Evolutionary conservation across 73 alveolate species (phyloP), one percentile per base, ranked within the genome.

Genomic region (Diophrys appendiculata): DNA sequence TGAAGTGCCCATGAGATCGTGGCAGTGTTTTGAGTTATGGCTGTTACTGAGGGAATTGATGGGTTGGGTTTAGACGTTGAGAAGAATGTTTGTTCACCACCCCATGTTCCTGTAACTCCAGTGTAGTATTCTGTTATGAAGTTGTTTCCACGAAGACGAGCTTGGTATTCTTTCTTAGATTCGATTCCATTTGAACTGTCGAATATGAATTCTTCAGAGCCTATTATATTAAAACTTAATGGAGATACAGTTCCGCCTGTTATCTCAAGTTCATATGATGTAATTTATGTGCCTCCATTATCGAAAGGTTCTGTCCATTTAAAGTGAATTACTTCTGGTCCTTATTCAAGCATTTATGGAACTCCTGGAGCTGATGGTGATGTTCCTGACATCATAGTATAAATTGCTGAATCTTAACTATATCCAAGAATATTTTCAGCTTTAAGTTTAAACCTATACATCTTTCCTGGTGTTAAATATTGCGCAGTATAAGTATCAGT

Each of bases 281-380:
- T 72, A 13, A 83, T 72, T 14, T 89, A 30, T 5, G 92, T 52
- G 28, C 97, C 97, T 26, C 97, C 97, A 78, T 82, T 87, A 64
- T 90, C 97, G 77, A 52, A 87, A 8, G 97, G 97, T 33, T 75
- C 93, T 33, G 79, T 84, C 97, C 97, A 90, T 24, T 67, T 65
- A 72, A 85, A 78, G 53, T 69, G 64, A 13, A 84, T 64, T 8
- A 52, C 18, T 3, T 30, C 69, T 5, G 88, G 68, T 22, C 72
- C 30, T 54, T 78, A 29, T 0, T 25, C 22, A 18, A 72, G 33
- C 68, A 85, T 22, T 1, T 26, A 23, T n/a, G 93, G 86, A 13
- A 68, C 73, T 29, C 88, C 88, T 3, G 93, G 93, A 18, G 93
- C 54, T 1, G 79, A 26, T 18, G 93, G 93, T 0, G 82, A 33